A percentile compares a stretch with the other conserved stretches of the same genome.
Conservation (phyloP, 768 basidiomycete species). For the Leccinum boreale region DNA sequence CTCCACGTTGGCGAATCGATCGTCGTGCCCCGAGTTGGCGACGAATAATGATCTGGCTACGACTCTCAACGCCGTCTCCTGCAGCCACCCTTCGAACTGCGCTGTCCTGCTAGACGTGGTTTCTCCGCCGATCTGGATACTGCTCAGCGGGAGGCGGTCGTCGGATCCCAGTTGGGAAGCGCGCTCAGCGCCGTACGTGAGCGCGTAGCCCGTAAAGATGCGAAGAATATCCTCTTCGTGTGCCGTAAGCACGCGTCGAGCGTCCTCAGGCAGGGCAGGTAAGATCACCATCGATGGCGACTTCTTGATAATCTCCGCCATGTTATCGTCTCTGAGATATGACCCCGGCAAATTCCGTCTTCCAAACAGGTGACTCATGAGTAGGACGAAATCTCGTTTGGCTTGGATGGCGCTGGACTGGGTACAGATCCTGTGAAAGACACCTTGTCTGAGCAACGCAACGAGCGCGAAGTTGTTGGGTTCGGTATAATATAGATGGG, state of each 20-base stretch:
- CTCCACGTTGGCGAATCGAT: constrained; percentile 46
- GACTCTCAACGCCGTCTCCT: constrained; percentile 35
- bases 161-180: constrained; percentile 40
- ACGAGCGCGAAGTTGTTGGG: constrained; percentile 69
- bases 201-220: constrained; percentile 56
- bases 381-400: constrained; percentile 46
- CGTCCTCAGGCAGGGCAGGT: constrained; percentile 43
- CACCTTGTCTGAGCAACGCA: constrained; percentile 52
- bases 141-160: constrained; percentile 48
- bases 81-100: constrained; percentile 37
- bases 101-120: constrained; percentile 6
- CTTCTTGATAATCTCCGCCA: constrained; percentile 34
- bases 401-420: constrained; percentile 39
- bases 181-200: constrained; percentile 44
- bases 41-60: constrained; percentile 59
- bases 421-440: constrained; percentile 54
- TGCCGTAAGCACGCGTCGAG: constrained; percentile 37
- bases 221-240: constrained; percentile 50
- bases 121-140: constrained; percentile 18
- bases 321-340: constrained; percentile 37
- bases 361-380: constrained; percentile 66
- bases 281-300: constrained; percentile 59
- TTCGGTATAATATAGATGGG: constrained; percentile 62
- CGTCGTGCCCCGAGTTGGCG: constrained; percentile 64
- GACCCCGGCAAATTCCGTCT: constrained; percentile 51